Percentiles rank a stretch among this genome's conserved stretches.
Conservation (phyloP, 495 filamentous ascomycete species). For the Podospora sp. region DNA sequence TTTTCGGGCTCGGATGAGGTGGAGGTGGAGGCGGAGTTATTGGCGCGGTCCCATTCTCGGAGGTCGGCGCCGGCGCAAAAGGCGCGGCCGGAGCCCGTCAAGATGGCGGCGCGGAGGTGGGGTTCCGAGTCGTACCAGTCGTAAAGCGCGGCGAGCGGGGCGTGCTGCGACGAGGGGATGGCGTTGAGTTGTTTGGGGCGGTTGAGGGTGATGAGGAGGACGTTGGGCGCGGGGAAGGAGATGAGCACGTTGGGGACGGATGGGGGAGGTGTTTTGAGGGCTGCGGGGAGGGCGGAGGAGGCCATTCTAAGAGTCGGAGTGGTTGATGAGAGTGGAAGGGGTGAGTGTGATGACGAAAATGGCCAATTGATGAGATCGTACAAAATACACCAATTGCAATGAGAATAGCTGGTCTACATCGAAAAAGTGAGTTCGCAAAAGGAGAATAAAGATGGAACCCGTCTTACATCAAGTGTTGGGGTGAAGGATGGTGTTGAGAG, state of each 20-base stretch:
- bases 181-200: constrained; percentile 61
- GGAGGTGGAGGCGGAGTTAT: constrained; percentile 40
- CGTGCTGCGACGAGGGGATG: constrained; percentile 54
- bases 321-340: neutral
- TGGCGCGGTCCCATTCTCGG: constrained; percentile 48
- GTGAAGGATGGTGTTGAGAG: neutral
- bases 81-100: constrained; percentile 57
- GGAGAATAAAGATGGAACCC: neutral
- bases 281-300: neutral
- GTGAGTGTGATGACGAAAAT: neutral
- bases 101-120: constrained; percentile 54
- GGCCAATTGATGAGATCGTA: neutral
- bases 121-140: constrained; percentile 62
- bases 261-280: constrained; percentile 10
- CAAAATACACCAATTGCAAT: neutral
- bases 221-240: constrained; percentile 57
- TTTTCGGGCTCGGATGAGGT: constrained; percentile 33
- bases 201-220: constrained; percentile 66
- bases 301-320: too few relatives aligned
- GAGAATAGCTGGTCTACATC: too few relatives aligned
- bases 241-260: constrained; percentile 43
- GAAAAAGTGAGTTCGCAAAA: too few relatives aligned
- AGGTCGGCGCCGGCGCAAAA: constrained; percentile 64
- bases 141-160: constrained; percentile 55
- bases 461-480: neutral